Conservation (phyloP, 306 rosid genomes). For the Amphicarpaea edgeworthii region DNA sequence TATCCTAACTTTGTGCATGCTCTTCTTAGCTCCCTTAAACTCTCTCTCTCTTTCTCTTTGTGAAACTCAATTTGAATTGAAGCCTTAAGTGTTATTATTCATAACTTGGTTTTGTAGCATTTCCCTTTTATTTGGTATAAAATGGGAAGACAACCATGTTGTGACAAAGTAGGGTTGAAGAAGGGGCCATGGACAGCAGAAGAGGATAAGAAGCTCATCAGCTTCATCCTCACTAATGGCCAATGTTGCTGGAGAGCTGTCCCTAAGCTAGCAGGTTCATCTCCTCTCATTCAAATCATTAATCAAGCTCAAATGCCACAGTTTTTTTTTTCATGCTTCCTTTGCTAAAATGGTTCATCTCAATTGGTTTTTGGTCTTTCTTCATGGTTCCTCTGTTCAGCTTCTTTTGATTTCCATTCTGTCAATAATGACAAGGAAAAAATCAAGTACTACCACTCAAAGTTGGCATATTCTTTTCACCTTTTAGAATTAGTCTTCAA, state of each 20-base stretch:
- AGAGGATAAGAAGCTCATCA: constrained; percentile 93
- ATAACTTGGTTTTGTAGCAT: constrained; percentile 5
- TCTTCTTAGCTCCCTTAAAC: constrained; percentile 32
- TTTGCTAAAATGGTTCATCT: neutral
- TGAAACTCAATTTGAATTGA: constrained; percentile 20
- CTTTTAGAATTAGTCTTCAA: neutral
- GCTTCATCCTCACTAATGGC: constrained; percentile 84
- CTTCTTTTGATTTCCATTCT: constrained; percentile 30
- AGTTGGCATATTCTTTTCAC: constrained; percentile 3
- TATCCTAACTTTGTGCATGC: constrained; percentile 41
- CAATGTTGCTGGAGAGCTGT: constrained; percentile 99
- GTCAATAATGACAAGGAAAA: neutral
- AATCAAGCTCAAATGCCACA: constrained; percentile 23
- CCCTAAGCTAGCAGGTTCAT: constrained; percentile 97
- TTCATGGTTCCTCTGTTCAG: constrained; percentile 13
- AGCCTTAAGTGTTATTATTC: neutral
- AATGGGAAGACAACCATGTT: constrained; percentile 99
- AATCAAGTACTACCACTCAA: constrained; percentile 7
- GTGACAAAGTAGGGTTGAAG: constrained; percentile 98
- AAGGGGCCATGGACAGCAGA: constrained; percentile 93
- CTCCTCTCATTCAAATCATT: constrained; percentile 13
- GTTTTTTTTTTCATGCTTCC: constrained; percentile 40
- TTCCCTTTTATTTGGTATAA: constrained; percentile 28
- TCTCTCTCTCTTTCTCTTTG: constrained; percentile 18
- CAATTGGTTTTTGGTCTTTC: constrained; percentile 16